Base-by-base conservation (phyloP, 2,329 filamentous ascomycete genomes). In the Talaromyces pinophilus region DNA sequence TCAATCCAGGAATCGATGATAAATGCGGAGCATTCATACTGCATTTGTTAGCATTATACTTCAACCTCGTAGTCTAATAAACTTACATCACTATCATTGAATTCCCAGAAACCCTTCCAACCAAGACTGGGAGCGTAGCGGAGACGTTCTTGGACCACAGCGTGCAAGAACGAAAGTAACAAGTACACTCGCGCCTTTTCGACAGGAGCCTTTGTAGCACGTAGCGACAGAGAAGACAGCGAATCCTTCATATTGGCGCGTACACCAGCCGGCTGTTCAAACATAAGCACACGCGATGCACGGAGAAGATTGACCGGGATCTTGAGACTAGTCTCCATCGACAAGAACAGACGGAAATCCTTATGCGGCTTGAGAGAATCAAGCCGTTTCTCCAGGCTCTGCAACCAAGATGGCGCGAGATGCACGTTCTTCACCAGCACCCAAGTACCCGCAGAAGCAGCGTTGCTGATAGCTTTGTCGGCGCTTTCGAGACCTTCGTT, bases 101-200 rank as follows among this genome's bases (percentile, higher is more conserved):
- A 99, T 80, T 99, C 96, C 95, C 96, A 99, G 85, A 97, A 97
- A 63, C 93, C 92, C 83, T 96, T 97, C 95, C 95, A 99, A 68
- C 95, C 95, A 64, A 99, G 83, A 66, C 86, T 94, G 0, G 95
- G 96, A 28, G 94, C 93, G 77, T 99, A 99, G 69, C 95, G 90
- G 69, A 99, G 83, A 72, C 96, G 86, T 79, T 99, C 95, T 78
- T 99, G 95, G 11, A 97, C 89, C 44, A 99, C 93, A 6, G 95
- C 96, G 76, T 99, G 95, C 72, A 99, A 77, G 86, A 99, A 98
- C 2, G 91, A 95, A 44, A 99, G 85, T 59, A 99, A 83, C 59
- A 99, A 85, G 75, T 99, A 98, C 62, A 99, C 82, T 70, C 96
- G 88, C 25, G 90, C 89, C 76, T 95, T 92, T 81, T 99, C 95